A percentile compares a stretch with the other conserved stretches of the same genome.
phyloP scores from a whole-genome alignment of 352 stramenopile genomes.

The Plasmopara muralis region DNA sequence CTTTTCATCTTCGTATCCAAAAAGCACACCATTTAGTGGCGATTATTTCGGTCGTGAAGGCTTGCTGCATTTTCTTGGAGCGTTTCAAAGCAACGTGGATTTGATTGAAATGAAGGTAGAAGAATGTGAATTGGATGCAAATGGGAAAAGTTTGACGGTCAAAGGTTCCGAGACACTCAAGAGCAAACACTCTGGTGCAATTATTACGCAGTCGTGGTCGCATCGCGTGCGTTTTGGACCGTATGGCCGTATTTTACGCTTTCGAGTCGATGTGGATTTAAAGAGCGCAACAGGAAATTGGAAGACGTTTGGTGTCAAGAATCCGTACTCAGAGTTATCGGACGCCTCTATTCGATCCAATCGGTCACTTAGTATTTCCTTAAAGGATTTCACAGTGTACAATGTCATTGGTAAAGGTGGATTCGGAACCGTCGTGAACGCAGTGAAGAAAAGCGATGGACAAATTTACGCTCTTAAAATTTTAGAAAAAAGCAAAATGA shows the following conservation, averaged over 20 bases:
- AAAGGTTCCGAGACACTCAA: conserved; percentile 80
- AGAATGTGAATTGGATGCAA: conserved; percentile 49
- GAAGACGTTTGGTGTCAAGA: conserved; percentile 77
- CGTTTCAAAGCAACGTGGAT: conserved; percentile 74
- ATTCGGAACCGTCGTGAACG: conserved; percentile 86
- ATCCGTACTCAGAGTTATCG: conserved; percentile 71
- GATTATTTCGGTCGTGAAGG: conserved; percentile 85
- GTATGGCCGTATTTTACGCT: conserved; percentile 74
- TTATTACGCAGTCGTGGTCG: conserved; percentile 71
- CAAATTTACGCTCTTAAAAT: conserved; percentile 90
- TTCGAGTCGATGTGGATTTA: conserved; percentile 71
- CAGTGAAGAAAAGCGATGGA: conserved; percentile 85
- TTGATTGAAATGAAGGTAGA: conserved; percentile 72
- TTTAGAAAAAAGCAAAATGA: conserved; percentile 86
- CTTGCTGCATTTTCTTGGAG: conserved; percentile 64
- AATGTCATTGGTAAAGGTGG: conserved; percentile 87
- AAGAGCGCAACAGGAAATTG: conserved; percentile 65
- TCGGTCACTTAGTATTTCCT: conserved; percentile 78
- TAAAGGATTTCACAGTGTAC: conserved; percentile 88
- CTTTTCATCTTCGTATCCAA: conserved; percentile 78
- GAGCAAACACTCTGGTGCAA: conserved; percentile 61
- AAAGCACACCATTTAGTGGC: conserved; percentile 65
- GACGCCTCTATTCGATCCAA: conserved; percentile 77
- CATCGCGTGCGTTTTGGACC: conserved; percentile 74
- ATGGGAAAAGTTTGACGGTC: conserved; percentile 63